phyloP scores from a whole-genome alignment of 495 filamentous ascomycete species.

The Annulohypoxylon maeteangense region DNA sequence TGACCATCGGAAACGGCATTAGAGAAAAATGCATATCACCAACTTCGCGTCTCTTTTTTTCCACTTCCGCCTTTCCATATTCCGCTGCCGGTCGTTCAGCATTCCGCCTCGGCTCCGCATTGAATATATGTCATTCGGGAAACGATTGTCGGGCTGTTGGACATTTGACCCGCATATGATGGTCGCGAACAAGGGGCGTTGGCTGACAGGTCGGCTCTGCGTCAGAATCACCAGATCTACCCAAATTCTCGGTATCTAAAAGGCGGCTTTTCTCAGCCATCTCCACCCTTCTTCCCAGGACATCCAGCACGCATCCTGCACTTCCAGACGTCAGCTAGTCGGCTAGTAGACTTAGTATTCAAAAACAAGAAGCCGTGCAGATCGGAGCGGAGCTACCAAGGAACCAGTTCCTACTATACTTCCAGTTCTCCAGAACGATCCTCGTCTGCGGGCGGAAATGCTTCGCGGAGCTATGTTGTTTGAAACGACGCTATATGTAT shows the following conservation, averaged over 20 bases:
- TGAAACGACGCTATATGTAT: conserved; percentile 11
- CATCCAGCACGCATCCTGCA: neutral
- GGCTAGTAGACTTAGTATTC: neutral
- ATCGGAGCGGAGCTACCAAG: neutral
- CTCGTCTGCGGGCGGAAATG: neutral
- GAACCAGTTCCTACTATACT: neutral
- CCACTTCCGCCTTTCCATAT: neutral
- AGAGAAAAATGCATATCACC: conserved; percentile 11
- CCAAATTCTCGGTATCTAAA: conserved; percentile 6
- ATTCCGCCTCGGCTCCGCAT: conserved; percentile 13
- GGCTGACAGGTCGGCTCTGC: conserved; percentile 2
- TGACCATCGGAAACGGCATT: conserved; percentile 5
- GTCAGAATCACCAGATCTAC: conserved; percentile 21
- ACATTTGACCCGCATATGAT: conserved; percentile 25
- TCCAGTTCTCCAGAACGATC: neutral
- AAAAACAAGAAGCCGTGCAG: neutral
- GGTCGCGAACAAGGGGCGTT: neutral
- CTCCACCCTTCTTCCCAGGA: neutral
- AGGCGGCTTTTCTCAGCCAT: neutral
- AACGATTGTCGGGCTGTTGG: conserved; percentile 20
- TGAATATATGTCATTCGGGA: neutral
- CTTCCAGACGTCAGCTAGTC: conserved; percentile 11
- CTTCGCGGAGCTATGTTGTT: neutral
- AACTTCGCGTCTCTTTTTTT: neutral
- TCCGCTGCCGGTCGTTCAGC: conserved; percentile 5